Base-by-base conservation (phyloP, 192 early-diverging fungal genomes). In the Phlyctochytrium bullatum region DNA sequence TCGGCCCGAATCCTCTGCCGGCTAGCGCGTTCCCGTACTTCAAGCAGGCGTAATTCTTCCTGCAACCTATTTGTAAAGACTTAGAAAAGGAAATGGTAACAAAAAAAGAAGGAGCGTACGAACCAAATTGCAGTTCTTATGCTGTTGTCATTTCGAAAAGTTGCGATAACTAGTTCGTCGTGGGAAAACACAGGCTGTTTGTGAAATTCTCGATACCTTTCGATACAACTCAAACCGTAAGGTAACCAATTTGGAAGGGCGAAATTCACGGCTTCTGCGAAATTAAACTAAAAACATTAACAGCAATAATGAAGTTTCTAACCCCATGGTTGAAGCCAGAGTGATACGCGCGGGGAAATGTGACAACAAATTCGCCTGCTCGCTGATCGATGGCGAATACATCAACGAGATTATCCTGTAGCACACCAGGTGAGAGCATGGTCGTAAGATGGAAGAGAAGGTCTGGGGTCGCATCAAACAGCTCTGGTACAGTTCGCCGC, bases 201-300 rank as follows among this genome's bases (percentile, higher is more conserved):
- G 33, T 75, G 77, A 68, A 89, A 91, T 62, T 83, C 78, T 62
- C 89, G 86, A 79, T 98, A 98, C 34, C 90, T 87, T 52, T 83
- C 69, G 2, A 89, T 89, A 69, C 94, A 94, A n/a, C 85, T 82
- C 0, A 86, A 63, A 35, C 92, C 96, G 67, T 78, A 89, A 2
- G 89, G 83, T 58, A 94, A 79, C 96, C 96, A 98, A 71, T 96
- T 90, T 2, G 91, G 82, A 4, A 90, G 84, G 10, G 96, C 94
- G 87, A 98, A 98, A 76, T 98, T 98, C 29, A 98, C 96, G 0
- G 96, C 95, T 75, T 98, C 96, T 50, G 90, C 91, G 74, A 92
- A 92, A 76, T 98, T 98, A 74, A 96, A 90, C 78, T 91, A 56
- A 20, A 36, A 71, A 61, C 51, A 66, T 12, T 32, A 25, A 51